Percentiles rank a stretch among this genome's conserved stretches.
Evolutionary conservation across 2,329 filamentous ascomycete species (phyloP).

Genomic region (Bipolaris cookei): DNA sequence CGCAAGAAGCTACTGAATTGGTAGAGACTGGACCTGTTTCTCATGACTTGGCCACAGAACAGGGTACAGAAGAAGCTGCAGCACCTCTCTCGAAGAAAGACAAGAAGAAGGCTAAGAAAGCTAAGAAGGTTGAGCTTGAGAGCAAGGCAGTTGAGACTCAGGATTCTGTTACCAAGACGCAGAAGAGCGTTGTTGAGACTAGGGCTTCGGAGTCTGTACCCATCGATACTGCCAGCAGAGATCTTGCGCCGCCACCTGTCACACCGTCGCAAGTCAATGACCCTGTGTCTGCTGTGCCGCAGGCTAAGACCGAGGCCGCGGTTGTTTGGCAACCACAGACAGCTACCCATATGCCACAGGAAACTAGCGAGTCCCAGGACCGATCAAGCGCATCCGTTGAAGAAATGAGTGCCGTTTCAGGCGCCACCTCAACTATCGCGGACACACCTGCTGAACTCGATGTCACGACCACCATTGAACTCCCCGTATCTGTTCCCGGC

Average conservation of each 20-base stretch:
- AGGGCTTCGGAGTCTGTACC: constrained; percentile 8
- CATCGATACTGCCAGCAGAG: constrained; percentile 1
- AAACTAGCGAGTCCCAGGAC: constrained; percentile 3
- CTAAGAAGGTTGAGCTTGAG: constrained; percentile 22
- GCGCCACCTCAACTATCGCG: background rate
- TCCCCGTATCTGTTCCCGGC: background rate
- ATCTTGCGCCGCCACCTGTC: background rate
- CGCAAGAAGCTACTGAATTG: background rate
- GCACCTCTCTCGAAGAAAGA: constrained; percentile 30
- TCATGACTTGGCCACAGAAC: background rate
- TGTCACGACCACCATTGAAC: background rate
- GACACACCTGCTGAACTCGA: background rate
- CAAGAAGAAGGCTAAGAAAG: constrained; percentile 35
- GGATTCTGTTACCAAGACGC: constrained; percentile 3
- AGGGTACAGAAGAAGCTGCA: constrained; percentile 1
- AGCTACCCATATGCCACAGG: background rate
- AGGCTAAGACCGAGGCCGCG: background rate
- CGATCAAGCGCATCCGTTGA: background rate
- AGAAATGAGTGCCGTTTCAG: background rate
- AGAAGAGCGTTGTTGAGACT: background rate
- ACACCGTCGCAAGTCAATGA: background rate
- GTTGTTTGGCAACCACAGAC: background rate
- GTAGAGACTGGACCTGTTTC: background rate
- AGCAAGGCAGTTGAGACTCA: constrained; percentile 11
- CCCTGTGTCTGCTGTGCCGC: background rate